These are phyloP conservation scores for Colletotrichum shisoi DNA, from an alignment of 2,329 filamentous ascomycete genomes.

Conservation along the genomic window DNA sequence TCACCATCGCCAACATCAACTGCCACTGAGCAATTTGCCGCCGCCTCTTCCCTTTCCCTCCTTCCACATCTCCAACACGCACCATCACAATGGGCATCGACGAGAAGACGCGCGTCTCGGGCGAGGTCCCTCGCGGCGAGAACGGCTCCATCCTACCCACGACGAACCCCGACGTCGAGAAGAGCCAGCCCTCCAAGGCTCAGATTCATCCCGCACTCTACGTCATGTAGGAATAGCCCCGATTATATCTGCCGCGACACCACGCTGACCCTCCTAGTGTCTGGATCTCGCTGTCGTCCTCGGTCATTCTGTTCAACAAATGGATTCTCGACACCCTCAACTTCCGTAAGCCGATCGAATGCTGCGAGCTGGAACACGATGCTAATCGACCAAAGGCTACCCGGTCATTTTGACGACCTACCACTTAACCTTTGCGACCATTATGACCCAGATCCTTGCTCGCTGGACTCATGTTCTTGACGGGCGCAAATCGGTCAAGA, in stretches of 20 bases:
- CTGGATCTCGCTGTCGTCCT: slow-evolving; percentile 93
- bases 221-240: slow-evolving; percentile 67
- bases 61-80: slow-evolving; percentile 4
- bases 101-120: slow-evolving; percentile 85
- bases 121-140: slow-evolving; percentile 72
- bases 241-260: neutral
- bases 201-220: slow-evolving; percentile 84
- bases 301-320: slow-evolving; percentile 99
- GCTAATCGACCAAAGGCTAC: slow-evolving; percentile 66
- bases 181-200: slow-evolving; percentile 70
- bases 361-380: neutral
- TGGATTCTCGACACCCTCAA: slow-evolving; percentile 87
- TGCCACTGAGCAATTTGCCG: slow-evolving; percentile 13
- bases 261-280: slow-evolving; percentile 61
- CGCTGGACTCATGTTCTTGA: slow-evolving; percentile 90
- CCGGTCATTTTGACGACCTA: slow-evolving; percentile 91
- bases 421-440: slow-evolving; percentile 89
- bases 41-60: neutral
- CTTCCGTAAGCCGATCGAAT: slow-evolving; percentile 64
- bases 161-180: slow-evolving; percentile 78
- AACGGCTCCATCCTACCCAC: slow-evolving; percentile 75
- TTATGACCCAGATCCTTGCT: slow-evolving; percentile 93
- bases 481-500: slow-evolving; percentile 93
- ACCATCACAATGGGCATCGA: slow-evolving; percentile 52
- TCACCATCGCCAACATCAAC: slow-evolving; percentile 22